These are phyloP conservation scores for Dunaliella primolecta DNA, from an alignment of 139 green algal genomes.

Conservation along the genomic window DNA sequence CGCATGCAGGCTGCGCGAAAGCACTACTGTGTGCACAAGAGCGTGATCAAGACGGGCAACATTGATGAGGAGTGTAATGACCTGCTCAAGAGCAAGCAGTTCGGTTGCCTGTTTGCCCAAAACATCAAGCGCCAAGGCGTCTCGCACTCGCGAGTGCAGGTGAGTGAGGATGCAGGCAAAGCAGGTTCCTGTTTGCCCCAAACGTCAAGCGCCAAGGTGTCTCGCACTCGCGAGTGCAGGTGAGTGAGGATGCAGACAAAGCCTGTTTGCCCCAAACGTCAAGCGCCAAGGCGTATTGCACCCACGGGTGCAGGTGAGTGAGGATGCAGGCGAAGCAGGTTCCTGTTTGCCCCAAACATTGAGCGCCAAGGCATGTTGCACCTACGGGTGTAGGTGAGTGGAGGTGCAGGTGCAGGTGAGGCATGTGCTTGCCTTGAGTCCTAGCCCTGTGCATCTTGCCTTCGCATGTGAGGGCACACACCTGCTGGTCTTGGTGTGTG, in stretches of 20 bases:
- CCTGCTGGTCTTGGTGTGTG: too few relatives aligned
- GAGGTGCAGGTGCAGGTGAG: too few relatives aligned
- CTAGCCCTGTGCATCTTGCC: too few relatives aligned
- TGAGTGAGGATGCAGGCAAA: not conserved
- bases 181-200: not conserved
- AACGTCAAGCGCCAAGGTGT: not conserved
- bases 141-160: not conserved
- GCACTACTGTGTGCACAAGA: constrained; percentile 88
- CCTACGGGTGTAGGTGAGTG: not conserved
- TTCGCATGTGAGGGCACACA: too few relatives aligned
- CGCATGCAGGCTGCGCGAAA: constrained; percentile 70
- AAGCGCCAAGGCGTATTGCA: not conserved
- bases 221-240: not conserved
- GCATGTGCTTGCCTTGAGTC: too few relatives aligned
- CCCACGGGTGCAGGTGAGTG: not conserved
- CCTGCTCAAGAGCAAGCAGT: constrained; percentile 55
- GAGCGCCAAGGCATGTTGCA: not conserved
- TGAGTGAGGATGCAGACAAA: not conserved
- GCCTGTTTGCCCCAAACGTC: not conserved
- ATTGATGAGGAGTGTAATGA: constrained; percentile 79
- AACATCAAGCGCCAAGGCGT: constrained; percentile 13
- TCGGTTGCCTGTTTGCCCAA: constrained; percentile 55
- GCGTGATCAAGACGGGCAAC: constrained; percentile 43
- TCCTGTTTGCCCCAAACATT: not conserved
- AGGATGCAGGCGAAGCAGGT: not conserved